These are phyloP conservation scores for Cyberlindnera subsufficiens DNA, from an alignment of 805 yeast species.

Conservation along the genomic window DNA sequence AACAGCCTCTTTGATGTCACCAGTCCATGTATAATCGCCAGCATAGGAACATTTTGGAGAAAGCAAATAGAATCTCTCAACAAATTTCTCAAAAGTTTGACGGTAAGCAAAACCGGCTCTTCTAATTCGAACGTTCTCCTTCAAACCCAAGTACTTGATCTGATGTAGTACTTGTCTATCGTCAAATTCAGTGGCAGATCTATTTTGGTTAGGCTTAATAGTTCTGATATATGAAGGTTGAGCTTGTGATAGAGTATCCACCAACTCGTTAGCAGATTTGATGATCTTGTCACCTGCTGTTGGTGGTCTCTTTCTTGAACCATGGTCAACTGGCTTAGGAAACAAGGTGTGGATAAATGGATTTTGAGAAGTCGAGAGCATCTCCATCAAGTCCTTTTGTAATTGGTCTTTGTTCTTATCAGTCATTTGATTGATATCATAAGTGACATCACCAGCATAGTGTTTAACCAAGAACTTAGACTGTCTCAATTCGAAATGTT, in stretches of 20 bases:
- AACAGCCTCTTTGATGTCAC: conserved; percentile 51
- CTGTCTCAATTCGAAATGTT: conserved; percentile 85
- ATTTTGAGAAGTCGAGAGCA: conserved; percentile 68
- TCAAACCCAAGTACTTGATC: conserved; percentile 89
- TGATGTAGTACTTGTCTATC: conserved; percentile 89
- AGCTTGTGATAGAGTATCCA: conserved; percentile 83
- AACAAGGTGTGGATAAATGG: conserved; percentile 52
- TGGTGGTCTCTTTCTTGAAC: conserved; percentile 79
- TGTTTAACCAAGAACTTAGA: conserved; percentile 87
- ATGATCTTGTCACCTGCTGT: conserved; percentile 96
- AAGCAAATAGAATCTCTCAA: conserved; percentile 84
- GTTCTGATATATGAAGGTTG: conserved; percentile 96
- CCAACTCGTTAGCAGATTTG: conserved; percentile 82
- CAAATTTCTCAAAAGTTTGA: conserved; percentile 93
- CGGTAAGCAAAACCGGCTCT: conserved; percentile 99
- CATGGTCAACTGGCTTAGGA: conserved; percentile 61
- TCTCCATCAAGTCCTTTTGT: conserved; percentile 79
- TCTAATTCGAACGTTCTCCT: conserved; percentile 94
- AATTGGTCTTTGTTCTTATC: conserved; percentile 95
- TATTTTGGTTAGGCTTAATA: conserved; percentile 92
- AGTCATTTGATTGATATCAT: conserved; percentile 84
- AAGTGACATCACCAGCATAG: conserved; percentile 97
- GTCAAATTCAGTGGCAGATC: conserved; percentile 86
- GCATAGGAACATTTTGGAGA: conserved; percentile 93
- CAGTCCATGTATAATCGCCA: conserved; percentile 64